Conservation (phyloP, 140 eudicot genomes). For the Anethum foeniculum region DNA sequence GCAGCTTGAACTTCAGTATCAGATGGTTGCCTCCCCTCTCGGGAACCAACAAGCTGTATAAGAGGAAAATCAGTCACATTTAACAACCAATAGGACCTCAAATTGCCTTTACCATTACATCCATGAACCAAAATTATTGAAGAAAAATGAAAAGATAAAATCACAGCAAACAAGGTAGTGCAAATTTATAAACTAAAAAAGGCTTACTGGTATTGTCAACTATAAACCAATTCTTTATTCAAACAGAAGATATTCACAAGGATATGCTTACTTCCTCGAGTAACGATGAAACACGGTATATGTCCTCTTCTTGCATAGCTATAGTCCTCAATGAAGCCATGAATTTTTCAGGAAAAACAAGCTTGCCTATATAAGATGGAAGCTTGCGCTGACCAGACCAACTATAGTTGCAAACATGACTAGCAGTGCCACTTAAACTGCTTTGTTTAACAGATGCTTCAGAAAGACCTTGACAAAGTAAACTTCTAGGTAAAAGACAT, state of each 20-base stretch:
- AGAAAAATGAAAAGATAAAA: not conserved
- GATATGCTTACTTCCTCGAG: constrained; percentile 63
- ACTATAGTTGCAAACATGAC: constrained; percentile 43
- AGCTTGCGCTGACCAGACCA: constrained; percentile 86
- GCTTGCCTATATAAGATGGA: constrained; percentile 61
- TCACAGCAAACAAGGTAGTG: not conserved
- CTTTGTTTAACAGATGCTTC: constrained; percentile 19
- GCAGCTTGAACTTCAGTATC: constrained; percentile 87
- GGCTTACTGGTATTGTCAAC: not conserved
- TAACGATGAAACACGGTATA: constrained; percentile 58
- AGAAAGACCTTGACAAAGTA: constrained; percentile 70
- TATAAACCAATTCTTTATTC: not conserved
- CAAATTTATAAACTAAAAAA: not conserved
- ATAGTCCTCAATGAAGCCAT: constrained; percentile 79
- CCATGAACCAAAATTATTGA: not conserved
- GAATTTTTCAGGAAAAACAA: constrained; percentile 83
- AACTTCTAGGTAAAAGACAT: constrained; percentile 68
- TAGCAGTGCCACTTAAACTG: constrained; percentile 14
- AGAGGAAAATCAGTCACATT: constrained; percentile 6
- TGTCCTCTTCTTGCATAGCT: constrained; percentile 74
- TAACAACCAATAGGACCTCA: not conserved
- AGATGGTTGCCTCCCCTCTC: constrained; percentile 71
- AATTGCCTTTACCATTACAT: not conserved
- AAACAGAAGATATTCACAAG: not conserved
- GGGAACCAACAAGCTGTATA: constrained; percentile 61